Percentiles rank a stretch among this genome's conserved stretches.
Conservation (phyloP, 2,329 filamentous ascomycete species). For the Dothistroma pini region DNA sequence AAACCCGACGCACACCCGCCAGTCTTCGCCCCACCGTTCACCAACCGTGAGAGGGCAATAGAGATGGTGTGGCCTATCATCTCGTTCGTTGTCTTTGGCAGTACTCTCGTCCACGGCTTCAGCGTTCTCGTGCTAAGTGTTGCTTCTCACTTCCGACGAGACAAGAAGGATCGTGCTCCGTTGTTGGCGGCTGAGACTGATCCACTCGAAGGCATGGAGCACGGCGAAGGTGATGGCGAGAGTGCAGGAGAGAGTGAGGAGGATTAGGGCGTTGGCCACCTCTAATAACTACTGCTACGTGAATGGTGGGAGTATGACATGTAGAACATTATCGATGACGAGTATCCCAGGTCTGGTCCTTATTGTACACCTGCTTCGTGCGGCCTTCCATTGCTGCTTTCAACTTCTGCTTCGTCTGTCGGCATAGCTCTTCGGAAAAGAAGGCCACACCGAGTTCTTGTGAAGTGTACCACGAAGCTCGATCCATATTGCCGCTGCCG, state of each 20-base stretch:
- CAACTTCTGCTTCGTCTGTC: slow-evolving; percentile 15
- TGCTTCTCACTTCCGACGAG: slow-evolving; percentile 45
- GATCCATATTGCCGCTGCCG: slow-evolving; percentile 79
- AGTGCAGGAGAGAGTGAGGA: slow-evolving; percentile 26
- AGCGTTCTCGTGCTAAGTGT: slow-evolving; percentile 52
- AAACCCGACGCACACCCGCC: slow-evolving; percentile 46
- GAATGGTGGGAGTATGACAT: not conserved
- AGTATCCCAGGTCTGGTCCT: not conserved
- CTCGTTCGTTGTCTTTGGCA: slow-evolving; percentile 53
- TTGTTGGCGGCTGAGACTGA: slow-evolving; percentile 51
- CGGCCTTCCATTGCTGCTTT: slow-evolving; percentile 19
- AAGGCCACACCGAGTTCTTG: slow-evolving; percentile 72
- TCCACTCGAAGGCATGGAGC: slow-evolving; percentile 49
- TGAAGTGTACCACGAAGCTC: slow-evolving; percentile 81
- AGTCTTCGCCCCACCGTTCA: slow-evolving; percentile 31
- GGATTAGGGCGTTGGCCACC: slow-evolving; percentile 4
- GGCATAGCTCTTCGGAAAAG: slow-evolving; percentile 42
- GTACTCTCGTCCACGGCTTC: slow-evolving; percentile 53
- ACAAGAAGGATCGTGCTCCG: slow-evolving; percentile 47
- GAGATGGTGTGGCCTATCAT: slow-evolving; percentile 53
- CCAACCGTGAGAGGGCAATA: slow-evolving; percentile 39
- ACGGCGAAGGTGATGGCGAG: slow-evolving; percentile 40
- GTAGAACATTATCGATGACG: not conserved
- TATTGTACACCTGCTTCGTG: slow-evolving; percentile 15
- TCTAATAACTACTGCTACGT: not conserved